These are phyloP conservation scores for Stemphylium vesicarium DNA, from an alignment of 2,329 filamentous ascomycete genomes.

Conservation along the genomic window DNA sequence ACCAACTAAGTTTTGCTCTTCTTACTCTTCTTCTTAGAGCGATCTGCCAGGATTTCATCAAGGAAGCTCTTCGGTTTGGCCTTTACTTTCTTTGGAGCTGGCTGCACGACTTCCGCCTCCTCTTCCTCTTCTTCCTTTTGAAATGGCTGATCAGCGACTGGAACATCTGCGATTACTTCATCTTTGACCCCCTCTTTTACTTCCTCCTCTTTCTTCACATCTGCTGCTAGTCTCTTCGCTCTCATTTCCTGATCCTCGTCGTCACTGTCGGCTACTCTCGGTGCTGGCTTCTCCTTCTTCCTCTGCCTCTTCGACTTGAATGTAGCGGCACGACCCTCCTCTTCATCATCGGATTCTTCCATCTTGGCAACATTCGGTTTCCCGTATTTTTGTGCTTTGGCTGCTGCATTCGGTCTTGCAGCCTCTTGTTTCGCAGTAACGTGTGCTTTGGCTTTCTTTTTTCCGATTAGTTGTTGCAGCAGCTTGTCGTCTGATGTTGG, in stretches of 20 bases:
- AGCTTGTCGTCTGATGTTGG: conserved; percentile 52
- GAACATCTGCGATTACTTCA: not conserved
- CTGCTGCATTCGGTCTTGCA: conserved; percentile 25
- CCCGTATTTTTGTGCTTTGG: conserved; percentile 35
- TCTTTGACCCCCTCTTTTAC: not conserved
- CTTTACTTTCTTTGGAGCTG: conserved; percentile 25
- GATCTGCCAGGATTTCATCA: conserved; percentile 59
- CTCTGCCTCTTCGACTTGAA: conserved; percentile 43
- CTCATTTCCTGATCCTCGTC: conserved; percentile 21
- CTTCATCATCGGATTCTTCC: conserved; percentile 50
- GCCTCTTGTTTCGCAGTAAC: conserved; percentile 33
- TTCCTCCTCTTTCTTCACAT: not conserved
- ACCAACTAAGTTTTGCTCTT: conserved; percentile 18
- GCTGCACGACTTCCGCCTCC: conserved; percentile 10
- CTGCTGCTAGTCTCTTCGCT: conserved; percentile 8
- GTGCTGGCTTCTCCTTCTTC: conserved; percentile 23
- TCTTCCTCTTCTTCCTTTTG: conserved; percentile 15
- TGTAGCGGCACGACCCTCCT: conserved; percentile 44
- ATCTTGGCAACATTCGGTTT: conserved; percentile 23
- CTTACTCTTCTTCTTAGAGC: conserved; percentile 59
- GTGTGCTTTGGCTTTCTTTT: conserved; percentile 49
- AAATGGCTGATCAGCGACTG: conserved; percentile 1
- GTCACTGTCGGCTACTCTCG: conserved; percentile 6
- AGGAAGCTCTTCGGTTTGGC: conserved; percentile 58
- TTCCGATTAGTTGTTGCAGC: conserved; percentile 52